Evolutionary conservation across 2,329 filamentous ascomycete species (phyloP), one percentile per base, ranked within the genome.

Genomic region (Aspergillus vadensis): DNA sequence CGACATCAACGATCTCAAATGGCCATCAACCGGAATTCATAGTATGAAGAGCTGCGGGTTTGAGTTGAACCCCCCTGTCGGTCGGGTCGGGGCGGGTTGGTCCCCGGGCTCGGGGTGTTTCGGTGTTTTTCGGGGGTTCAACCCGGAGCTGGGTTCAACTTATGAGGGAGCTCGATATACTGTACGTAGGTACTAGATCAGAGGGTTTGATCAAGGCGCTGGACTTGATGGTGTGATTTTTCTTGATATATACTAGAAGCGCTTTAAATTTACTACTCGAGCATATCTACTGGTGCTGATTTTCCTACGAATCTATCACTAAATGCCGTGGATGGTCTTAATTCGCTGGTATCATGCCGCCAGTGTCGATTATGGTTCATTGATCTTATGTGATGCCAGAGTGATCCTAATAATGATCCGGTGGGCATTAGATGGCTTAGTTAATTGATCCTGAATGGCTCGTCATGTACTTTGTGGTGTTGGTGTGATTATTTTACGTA

Each of bases 141-240:
- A 50, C 47, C 25, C 47, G 9, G n/a, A 50, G 47, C 25, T 50
- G 4, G 47, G 47, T 50, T 50, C 47, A 50, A 50, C 41, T 44
- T 23, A 12, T 2, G 41, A 23, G 41, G 17, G 8, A n/a, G 41
- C 41, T 44, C 8, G 41, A n/a, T 36, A 15, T 36, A 36, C 32
- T 36, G 32, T 36, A 15, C 15, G 32, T 36, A 36, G 12, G 32
- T 36, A 36, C 12, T 36, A 36, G 12, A 36, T 36, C 32, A 44
- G 17, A 21, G 17, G 17, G 41, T 19, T 23, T 14, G 19, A 21
- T 15, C 19, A 44, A 9, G 7, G 17, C 3, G 47, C 25, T 50
- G 23, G 47, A 7, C 14, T 32, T 19, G 47, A 30, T 27, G 15
- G n/a, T 50, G 25, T 50, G 47, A 32, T 50, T 17, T 50, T 32